Base-by-base conservation (phyloP, 768 basidiomycete species). In the Amanita exitialis region DNA sequence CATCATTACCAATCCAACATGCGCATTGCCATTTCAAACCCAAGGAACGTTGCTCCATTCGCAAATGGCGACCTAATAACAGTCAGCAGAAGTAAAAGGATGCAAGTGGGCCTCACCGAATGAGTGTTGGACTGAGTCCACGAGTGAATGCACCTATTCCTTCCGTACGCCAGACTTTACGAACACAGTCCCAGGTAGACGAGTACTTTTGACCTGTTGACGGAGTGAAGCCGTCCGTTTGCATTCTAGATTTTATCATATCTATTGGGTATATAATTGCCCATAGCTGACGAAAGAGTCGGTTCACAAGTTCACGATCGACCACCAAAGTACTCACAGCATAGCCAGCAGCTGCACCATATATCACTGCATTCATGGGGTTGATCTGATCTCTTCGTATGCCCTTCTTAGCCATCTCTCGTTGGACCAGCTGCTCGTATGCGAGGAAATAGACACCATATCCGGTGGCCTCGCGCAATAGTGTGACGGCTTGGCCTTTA, bases 21-120 rank as follows among this genome's bases (percentile, higher is more conserved):
- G 42, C 92, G 77, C 68, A 81, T 91, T 39, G 90, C 90, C 69
- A 97, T 75, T 73, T 98, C 95, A 60, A 93, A 97, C 1, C 90
- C 93, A 51, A 95, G 79, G 76, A 97, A 98, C 0, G 95, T 98
- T 1, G 91, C 91, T 16, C 93, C 95, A 58, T 97, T 98, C 9
- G 94, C 94, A 60, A 96, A 95, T 0, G 93, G 94, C 2, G 90
- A 93, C 59, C 90, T 93, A 48, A 15, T 52, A 41, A 20, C 20
- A 52, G 35, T 52, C 45, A 45, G 45, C 53, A 49, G 20, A 36
- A 50, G 51, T 9, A 13, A 44, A 47, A 53, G n/a, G 51, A 38
- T 52, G n/a, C 3, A 16, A 15, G 27, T 15, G 18, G 4, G 13
- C 10, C 37, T 71, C 77, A 86, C 90, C 93, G 77, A 62, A 97